phyloP scores from a whole-genome alignment of 176 grass and related monocot genomes.

The sorghum (Sorghum bicolor) region Sorghum_bicolor_NCBIv3 NC_012877.2:10199001-10199500 shows the following conservation, averaged over 20 bases:
- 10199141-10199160: constrained; percentile 59
- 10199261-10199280: background rate
- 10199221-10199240: constrained; percentile 10
- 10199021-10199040: constrained; percentile 21
- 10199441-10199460: no score
- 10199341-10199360: background rate
- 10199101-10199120: background rate
- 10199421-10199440: background rate
- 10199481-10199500: no score
- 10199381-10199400: background rate
- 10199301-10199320: background rate
- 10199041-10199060: constrained; percentile 56
- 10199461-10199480: background rate
- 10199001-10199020: background rate
- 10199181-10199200: constrained; percentile 59
- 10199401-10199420: background rate
- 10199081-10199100: background rate
- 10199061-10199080: constrained; percentile 60
- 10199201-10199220: constrained; percentile 59
- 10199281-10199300: background rate
- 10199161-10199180: constrained; percentile 56
- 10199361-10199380: background rate
- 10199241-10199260: constrained; percentile 41
- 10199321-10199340: background rate
- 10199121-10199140: background rate